Evolutionary conservation across 2,329 filamentous ascomycete genomes (phyloP), one percentile per base, ranked within the genome.

Genomic region (Byssochlamys sp.): DNA sequence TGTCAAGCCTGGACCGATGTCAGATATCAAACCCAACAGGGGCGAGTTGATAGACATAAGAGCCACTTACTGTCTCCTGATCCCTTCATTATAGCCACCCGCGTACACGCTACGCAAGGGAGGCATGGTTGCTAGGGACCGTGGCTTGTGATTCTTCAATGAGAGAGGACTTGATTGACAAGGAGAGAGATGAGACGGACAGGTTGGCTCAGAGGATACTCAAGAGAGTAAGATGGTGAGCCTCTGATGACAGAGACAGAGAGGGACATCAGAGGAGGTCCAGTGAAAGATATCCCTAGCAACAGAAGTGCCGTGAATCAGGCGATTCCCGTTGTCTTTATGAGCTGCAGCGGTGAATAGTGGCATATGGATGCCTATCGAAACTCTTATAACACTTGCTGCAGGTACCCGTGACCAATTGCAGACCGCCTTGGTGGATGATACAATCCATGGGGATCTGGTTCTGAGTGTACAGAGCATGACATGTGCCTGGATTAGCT

Each of bases 81-180:
- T 59, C 1, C 53, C 53, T 3, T 67, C 62, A 52, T 61, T 68
- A 56, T 67, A 67, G 26, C 67, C 67, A 14, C 65, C 63, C 25
- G 59, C 53, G 53, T 66, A 67, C 35, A 61, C 63, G 29, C 56
- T 67, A 11, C 56, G 60, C 4, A 61, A 52, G 26, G 57, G 59
- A 25, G 61, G 56, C 59, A 65, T 65, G 53, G 48, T 50, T 33
- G 1, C 24, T 50, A 48, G 14, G 25, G 27, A 28, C 25, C 11
- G 27, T 33, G 27, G 7, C 28, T 33, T 35, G 33, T 19, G 19
- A 19, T 6, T 31, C 6, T 19, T 31, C 10, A 7, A 35, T 35
- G 12, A 35, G 9, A 4, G 4, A 31, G 52, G 52, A 4, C 7
- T 9, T 45, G 39, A 45, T n/a, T 45, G 39, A n/a, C 9, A 19